Evolutionary conservation across 1,284 basidiomycete species (phyloP).

Genomic region (Leccinum pachyderme): DNA sequence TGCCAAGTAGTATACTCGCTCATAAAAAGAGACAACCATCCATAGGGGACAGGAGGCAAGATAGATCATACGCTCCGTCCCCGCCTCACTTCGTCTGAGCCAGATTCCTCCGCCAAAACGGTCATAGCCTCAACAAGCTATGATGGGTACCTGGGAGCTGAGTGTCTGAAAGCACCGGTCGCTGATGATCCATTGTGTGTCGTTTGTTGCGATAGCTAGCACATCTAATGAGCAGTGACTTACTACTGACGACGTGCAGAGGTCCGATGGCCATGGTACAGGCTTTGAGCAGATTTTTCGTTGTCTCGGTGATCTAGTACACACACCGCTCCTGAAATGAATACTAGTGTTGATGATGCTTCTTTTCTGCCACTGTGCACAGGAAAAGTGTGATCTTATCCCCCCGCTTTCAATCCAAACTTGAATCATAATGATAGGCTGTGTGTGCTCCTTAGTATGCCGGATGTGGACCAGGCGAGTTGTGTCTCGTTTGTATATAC

Average conservation of each 20-base stretch:
- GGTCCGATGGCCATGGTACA: constrained; percentile 70
- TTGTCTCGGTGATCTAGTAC: constrained; percentile 51
- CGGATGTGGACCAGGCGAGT: constrained; percentile 57
- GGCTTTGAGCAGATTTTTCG: constrained; percentile 81
- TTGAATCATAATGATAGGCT: constrained; percentile 54
- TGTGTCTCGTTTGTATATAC: neutral
- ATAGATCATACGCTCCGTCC: no score
- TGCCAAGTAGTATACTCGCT: no score
- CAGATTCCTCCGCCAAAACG: no score
- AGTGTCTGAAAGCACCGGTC: neutral
- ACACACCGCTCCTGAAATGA: neutral
- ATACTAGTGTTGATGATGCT: neutral
- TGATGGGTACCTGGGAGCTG: constrained; percentile 55
- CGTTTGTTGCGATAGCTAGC: constrained; percentile 68
- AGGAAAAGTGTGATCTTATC: constrained; percentile 82
- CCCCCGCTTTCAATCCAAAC: constrained; percentile 71
- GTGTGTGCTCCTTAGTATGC: constrained; percentile 56
- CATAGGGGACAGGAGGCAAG: no score
- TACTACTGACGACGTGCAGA: constrained; percentile 44
- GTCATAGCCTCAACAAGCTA: no score
- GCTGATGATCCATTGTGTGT: neutral
- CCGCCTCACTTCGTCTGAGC: no score
- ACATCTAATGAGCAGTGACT: constrained; percentile 50
- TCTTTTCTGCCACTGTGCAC: constrained; percentile 17
- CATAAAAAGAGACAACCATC: no score